Base-by-base conservation (phyloP, 805 yeast species). In the Ogataea paradorogensis region DNA sequence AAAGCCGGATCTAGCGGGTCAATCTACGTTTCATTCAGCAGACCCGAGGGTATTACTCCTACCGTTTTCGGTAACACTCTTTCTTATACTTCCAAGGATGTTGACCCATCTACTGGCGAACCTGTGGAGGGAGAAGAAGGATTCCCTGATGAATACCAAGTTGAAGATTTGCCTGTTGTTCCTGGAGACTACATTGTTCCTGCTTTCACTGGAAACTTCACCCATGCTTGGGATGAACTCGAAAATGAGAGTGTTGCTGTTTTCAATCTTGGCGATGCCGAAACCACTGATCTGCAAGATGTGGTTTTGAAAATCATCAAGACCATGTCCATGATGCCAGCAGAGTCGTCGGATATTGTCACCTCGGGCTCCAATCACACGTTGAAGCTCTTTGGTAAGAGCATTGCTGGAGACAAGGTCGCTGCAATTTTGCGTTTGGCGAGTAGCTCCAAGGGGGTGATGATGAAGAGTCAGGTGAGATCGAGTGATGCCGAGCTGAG, bases 121-220 rank as follows among this genome's bases (percentile, higher is more conserved):
- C 74, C 83, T 35, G 82, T 76, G 32, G 79, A 74, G 34, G 82
- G 70, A 38, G 86, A 80, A 32, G 95, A 84, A 49, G 97, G 96
- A 13, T 86, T 82, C 73, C 84, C 84, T 50, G 98, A 93, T 63
- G 96, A 90, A 64, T 93, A 91, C 65, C 93, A 83, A 60, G 77
- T 93, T 50, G 97, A 88, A 63, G 84, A 82, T 42, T 70, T 89
- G 55, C 79, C 76, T 42, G 60, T 91, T 40, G 65, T 66, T 7
- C 80, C 93, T 8, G 96, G 96, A 26, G 97, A 89, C 61, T 91
- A 80, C 64, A 71, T 88, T 42, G 65, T 69, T 39, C 95, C 96
- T 37, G 71, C 88, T 16, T 87, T 78, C 60, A 76, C 82, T 47
- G 87, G 93, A 30, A 78, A 81, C 64, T 89, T 89, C 60, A 76